Base-by-base conservation (phyloP, 2,329 filamentous ascomycete species). In the Niveomyces coronatus region DNA sequence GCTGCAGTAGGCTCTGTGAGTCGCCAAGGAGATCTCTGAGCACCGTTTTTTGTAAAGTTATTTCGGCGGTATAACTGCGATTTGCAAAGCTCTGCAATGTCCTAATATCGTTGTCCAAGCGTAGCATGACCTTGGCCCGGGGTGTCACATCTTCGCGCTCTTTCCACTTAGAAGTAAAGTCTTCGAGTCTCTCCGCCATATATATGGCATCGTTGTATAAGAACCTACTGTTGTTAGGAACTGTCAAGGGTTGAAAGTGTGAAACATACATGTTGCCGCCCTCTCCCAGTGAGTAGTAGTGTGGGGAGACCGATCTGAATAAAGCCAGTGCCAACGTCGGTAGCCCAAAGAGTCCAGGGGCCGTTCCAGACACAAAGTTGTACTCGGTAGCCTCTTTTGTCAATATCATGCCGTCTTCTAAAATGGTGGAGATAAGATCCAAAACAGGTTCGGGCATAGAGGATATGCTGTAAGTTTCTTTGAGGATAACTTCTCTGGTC, bases 391-490 rank as follows among this genome's bases (percentile, higher is more conserved):
- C 61, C 56, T 46, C 73, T 58, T 28, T 67, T 53, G 75, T 74
- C 32, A 89, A 61, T 1, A 64, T 67, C 9, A 74, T 71, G 2
- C 68, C 77, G 46, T 83, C 78, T 43, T 79, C 71, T 44, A 74
- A 56, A 19, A 80, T 69, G 10, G 65, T 53, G 16, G 67, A 63
- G 37, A 89, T 76, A 19, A 85, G 68, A 14, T 74, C 68, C 15
- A 88, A 67, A 10, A 96, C 77, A 4, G 79, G 75, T 44, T 86
- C 80, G 1, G 91, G 89, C 56, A 95, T 82, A 3, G 83, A 82
- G 0, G 89, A 95, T 36, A 94, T 83, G 42, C 79, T 84, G 57
- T 94, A 98, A 2, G 74, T 83, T 60, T 98, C 91, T 44, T 72
- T 82, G 31, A 96, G 62, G 0, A 84, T 82, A 42, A 96, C 63